Percentiles rank a stretch among this genome's conserved stretches.
These are phyloP conservation scores for Coemansia asiatica DNA, from an alignment of 192 early-diverging fungal species.

Conservation along the genomic window DNA sequence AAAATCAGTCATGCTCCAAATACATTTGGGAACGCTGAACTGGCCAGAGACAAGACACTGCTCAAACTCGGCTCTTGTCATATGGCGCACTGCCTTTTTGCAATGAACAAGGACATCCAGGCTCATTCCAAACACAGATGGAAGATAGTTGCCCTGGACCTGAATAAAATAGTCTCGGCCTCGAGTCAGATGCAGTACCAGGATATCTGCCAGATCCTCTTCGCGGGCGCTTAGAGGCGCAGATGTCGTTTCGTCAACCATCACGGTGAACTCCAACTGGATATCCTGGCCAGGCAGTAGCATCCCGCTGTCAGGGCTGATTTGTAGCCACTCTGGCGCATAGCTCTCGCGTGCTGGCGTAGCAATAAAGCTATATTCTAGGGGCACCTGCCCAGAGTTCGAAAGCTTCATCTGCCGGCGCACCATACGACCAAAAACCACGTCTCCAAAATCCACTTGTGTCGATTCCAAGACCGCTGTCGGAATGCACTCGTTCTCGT, in stretches of 20 bases:
- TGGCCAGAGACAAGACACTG: slow-evolving; percentile 30
- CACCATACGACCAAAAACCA: slow-evolving; percentile 57
- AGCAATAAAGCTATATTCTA: slow-evolving; percentile 72
- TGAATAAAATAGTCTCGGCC: slow-evolving; percentile 85
- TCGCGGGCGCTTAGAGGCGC: slow-evolving; percentile 56
- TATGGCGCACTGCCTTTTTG: slow-evolving; percentile 58
- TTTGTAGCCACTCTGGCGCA: slow-evolving; percentile 72
- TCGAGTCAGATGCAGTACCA: slow-evolving; percentile 79
- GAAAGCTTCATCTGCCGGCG: slow-evolving; percentile 60
- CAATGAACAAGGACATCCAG: slow-evolving; percentile 67
- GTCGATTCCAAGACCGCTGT: slow-evolving; percentile 61
- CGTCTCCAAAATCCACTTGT: slow-evolving; percentile 70
- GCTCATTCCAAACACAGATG: slow-evolving; percentile 73
- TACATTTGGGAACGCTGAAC: slow-evolving; percentile 50
- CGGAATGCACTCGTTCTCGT: slow-evolving; percentile 79
- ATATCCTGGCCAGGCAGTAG: slow-evolving; percentile 67
- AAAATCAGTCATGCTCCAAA: slow-evolving; percentile 54
- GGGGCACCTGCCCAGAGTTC: slow-evolving; percentile 75
- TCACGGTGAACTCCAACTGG: slow-evolving; percentile 32
- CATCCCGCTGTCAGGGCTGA: slow-evolving; percentile 65
- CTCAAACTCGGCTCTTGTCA: slow-evolving; percentile 55
- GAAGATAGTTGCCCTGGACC: slow-evolving; percentile 67
- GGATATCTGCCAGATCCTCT: slow-evolving; percentile 41
- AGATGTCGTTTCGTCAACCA: slow-evolving; percentile 58
- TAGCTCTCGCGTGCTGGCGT: slow-evolving; percentile 61